Evolutionary conservation across 495 filamentous ascomycete genomes (phyloP).

Genomic region (Platismatia glauca): DNA sequence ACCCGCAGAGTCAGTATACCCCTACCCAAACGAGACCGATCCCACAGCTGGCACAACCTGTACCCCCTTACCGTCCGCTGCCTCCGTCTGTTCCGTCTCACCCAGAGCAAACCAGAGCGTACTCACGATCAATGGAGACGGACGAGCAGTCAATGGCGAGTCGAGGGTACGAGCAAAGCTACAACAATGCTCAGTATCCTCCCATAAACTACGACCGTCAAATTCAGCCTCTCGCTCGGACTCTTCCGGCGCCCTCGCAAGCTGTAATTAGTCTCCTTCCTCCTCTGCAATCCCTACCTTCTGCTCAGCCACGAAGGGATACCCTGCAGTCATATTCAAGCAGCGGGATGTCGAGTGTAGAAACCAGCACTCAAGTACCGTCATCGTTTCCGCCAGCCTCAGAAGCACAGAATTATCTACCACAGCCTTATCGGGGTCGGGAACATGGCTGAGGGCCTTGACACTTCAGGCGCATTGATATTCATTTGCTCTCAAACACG

Average conservation of each 20-base stretch:
- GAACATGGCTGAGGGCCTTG: background rate
- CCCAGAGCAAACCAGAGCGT: slow-evolving; percentile 3
- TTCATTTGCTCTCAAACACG: no score
- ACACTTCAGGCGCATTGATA: background rate
- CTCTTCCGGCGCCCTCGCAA: slow-evolving; percentile 15
- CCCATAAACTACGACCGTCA: slow-evolving; percentile 12
- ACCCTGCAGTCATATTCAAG: slow-evolving; percentile 7
- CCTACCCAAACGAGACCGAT: slow-evolving; percentile 7
- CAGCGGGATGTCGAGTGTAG: slow-evolving; percentile 9
- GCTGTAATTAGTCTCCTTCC: slow-evolving; percentile 16
- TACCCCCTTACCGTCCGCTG: slow-evolving; percentile 15
- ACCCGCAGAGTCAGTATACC: slow-evolving; percentile 14
- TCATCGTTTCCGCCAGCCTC: background rate
- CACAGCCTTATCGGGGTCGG: slow-evolving; percentile 9
- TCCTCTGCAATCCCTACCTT: slow-evolving; percentile 16
- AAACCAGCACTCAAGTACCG: slow-evolving; percentile 4
- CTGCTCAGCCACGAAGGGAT: slow-evolving; percentile 11
- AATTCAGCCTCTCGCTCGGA: slow-evolving; percentile 8
- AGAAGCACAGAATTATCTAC: slow-evolving; percentile 9
- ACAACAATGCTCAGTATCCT: slow-evolving; percentile 1
- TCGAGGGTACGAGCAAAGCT: slow-evolving; percentile 7
- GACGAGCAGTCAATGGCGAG: slow-evolving; percentile 10
- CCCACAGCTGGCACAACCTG: slow-evolving; percentile 17
- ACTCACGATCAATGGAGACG: slow-evolving; percentile 8
- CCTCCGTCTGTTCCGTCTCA: slow-evolving; percentile 7